Conservation (phyloP, 2,329 filamentous ascomycete species). For the Fonsecaea erecta region DNA sequence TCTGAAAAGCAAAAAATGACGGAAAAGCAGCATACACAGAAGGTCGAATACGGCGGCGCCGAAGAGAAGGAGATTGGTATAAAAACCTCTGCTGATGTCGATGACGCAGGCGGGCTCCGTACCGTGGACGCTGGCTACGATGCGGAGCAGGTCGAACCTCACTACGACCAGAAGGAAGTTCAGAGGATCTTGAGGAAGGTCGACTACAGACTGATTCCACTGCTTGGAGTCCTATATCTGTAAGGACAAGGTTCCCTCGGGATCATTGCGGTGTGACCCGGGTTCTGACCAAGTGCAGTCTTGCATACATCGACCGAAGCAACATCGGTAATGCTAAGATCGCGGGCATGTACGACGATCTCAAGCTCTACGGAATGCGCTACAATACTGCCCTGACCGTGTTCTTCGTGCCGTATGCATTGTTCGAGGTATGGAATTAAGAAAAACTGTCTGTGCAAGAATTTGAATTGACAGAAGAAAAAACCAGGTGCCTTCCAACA, state of each 20-base stretch:
- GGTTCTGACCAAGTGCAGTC: background rate
- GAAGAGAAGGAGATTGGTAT: constrained; percentile 20
- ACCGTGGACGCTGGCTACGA: constrained; percentile 16
- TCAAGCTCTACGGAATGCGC: constrained; percentile 39
- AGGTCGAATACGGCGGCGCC: constrained; percentile 14
- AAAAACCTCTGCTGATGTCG: background rate
- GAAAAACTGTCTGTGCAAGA: too few species aligned
- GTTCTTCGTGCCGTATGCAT: constrained; percentile 50
- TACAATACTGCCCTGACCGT: constrained; percentile 48
- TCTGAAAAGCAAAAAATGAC: constrained; percentile 8
- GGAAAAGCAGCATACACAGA: constrained; percentile 6
- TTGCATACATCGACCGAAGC: constrained; percentile 43
- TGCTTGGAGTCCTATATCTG: constrained; percentile 25
- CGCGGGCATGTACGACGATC: constrained; percentile 38
- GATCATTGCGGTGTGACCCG: background rate
- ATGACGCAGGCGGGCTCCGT: constrained; percentile 3
- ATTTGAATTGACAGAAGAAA: too few species aligned
- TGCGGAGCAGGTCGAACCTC: constrained; percentile 6
- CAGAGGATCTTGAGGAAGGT: background rate
- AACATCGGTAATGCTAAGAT: constrained; percentile 50
- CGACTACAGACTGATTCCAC: constrained; percentile 24
- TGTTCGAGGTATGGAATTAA: too few species aligned
- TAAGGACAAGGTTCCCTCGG: constrained; percentile 11
- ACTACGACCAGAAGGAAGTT: too few species aligned
- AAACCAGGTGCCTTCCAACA: constrained; percentile 49